A percentile compares a stretch with the other conserved stretches of the same genome.
Conservation (phyloP, 805 yeast genomes). For the Candida methanosorbosa region DNA sequence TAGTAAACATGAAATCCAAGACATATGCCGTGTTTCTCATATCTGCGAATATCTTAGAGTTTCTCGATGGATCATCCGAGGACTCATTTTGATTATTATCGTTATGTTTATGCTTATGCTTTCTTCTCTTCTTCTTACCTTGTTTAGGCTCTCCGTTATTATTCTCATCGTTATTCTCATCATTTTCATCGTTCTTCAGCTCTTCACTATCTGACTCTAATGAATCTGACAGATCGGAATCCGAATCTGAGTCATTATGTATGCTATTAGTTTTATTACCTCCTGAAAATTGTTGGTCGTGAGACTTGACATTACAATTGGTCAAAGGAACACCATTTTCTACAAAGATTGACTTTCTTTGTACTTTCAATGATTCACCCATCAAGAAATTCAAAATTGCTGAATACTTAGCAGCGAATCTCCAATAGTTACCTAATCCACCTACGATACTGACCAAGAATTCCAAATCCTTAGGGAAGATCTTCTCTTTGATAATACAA, state of each 20-base stretch:
- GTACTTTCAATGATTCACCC: conserved; percentile 11
- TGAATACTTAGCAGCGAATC: conserved; percentile 16
- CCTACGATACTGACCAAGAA: conserved; percentile 10
- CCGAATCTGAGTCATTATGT: neutral
- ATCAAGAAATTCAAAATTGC: conserved; percentile 17
- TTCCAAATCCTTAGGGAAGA: conserved; percentile 3
- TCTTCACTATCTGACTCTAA: neutral
- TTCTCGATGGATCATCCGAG: conserved; percentile 10
- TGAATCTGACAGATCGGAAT: neutral
- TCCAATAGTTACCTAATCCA: conserved; percentile 17
- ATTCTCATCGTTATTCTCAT: conserved; percentile 15
- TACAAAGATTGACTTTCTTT: conserved; percentile 3
- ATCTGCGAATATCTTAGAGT: conserved; percentile 24
- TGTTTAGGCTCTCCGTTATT: conserved; percentile 5
- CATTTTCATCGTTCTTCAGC: conserved; percentile 15
- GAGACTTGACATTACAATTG: neutral
- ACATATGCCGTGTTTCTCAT: conserved; percentile 21
- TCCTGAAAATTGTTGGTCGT: neutral
- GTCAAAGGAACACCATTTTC: conserved; percentile 1
- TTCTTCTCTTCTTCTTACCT: too few species aligned
- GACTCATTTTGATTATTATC: neutral
- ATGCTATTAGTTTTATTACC: neutral
- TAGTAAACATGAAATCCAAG: conserved; percentile 17
- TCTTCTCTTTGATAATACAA: conserved; percentile 9
- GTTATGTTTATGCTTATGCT: too few species aligned